Evolutionary conservation across 2,329 filamentous ascomycete species (phyloP).

Genomic region (Cytospora mali): DNA sequence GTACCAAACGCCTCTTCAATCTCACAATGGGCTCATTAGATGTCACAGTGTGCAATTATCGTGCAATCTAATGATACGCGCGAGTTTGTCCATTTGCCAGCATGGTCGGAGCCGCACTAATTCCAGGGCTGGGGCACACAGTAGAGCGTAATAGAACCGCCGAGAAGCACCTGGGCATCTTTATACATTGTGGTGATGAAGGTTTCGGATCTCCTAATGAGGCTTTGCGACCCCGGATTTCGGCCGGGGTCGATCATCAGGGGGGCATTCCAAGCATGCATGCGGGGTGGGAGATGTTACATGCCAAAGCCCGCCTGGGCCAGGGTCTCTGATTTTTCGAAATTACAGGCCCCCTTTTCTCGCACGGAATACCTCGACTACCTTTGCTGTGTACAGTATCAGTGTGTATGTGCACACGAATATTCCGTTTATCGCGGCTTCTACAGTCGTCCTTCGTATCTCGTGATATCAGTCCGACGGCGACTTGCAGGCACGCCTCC

Average conservation of each 20-base stretch:
- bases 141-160: neutral
- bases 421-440: no score
- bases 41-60: neutral
- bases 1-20: neutral
- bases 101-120: no score
- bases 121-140: no score
- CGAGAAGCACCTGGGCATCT: slow-evolving; percentile 1
- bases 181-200: neutral
- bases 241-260: slow-evolving; percentile 26
- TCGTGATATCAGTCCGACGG: neutral
- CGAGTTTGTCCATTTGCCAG: neutral
- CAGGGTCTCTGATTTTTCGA: slow-evolving; percentile 16
- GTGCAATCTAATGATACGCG: neutral
- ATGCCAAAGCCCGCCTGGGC: slow-evolving; percentile 9
- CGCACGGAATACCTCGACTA: slow-evolving; percentile 7
- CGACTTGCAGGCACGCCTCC: slow-evolving; percentile 3
- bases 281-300: slow-evolving; percentile 29
- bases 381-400: no score
- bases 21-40: neutral
- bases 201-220: slow-evolving; percentile 14
- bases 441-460: no score
- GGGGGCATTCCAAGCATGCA: slow-evolving; percentile 24
- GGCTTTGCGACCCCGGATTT: slow-evolving; percentile 28
- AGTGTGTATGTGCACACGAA: no score
- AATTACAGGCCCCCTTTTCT: slow-evolving; percentile 16